Base-by-base conservation (phyloP, 2,329 filamentous ascomycete genomes). In the Juglanconis oblonga region DNA sequence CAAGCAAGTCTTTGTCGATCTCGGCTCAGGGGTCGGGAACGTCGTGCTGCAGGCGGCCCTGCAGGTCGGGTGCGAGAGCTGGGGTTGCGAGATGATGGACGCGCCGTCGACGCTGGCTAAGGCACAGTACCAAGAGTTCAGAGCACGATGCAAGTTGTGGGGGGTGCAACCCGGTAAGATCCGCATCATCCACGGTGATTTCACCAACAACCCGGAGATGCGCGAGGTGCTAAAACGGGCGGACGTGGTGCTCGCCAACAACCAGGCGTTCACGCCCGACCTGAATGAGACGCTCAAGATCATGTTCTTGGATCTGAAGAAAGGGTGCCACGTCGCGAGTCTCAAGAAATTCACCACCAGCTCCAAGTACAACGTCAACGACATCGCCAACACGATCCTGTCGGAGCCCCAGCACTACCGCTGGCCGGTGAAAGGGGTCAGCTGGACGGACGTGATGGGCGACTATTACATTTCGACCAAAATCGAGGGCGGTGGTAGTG, bases 221-320 rank as follows among this genome's bases (percentile, higher is more conserved):
- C 81, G 87, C 62, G 82, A 86, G 31, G 87, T 88, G 7, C 81
- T 99, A 53, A 88, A 89, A 72, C 86, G 88, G 57, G 94, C 95
- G 1, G 95, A 99, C 71, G 93, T 98, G n/a, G 86, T 99, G 17
- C 83, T 99, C 32, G 94, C 98, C 68, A 99, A 99, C 79, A 99
- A 99, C 76, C 93, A 98, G 75, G 95, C 92, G 2, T 99, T 99
- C 75, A 93, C 89, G 5, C 88, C 93, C 13, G 83, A 88, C 67
- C 84, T 97, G 58, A 99, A 98, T 75, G 89, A 91, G 70, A 85
- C 87, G 63, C 80, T 99, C 50, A 86, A 94, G 66, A 87, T 91
- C 67, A 91, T 96, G 78, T 98, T 99, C 70, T 79, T 99, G 62
- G 95, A 99, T 70, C 79, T 98, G 64, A 98, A 97, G 75, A 83